A percentile compares a stretch with the other conserved stretches of the same genome.
Conservation (phyloP, 2,329 filamentous ascomycete species). For the Alternaria arbusti region DNA sequence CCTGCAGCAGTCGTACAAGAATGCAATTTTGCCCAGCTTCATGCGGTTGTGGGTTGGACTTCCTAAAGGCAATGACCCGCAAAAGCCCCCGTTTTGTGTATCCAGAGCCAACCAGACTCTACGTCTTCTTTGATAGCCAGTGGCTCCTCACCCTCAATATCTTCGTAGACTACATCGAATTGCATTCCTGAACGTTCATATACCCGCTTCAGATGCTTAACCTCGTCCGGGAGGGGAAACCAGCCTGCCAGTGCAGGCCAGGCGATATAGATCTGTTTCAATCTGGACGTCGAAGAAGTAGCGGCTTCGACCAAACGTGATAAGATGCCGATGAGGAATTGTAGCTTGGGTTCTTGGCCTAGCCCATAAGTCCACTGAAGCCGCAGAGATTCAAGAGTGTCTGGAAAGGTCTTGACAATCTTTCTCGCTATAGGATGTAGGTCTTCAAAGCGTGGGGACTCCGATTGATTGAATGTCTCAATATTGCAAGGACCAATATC, state of each 20-base stretch:
- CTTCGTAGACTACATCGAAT: background rate
- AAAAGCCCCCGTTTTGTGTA: constrained; percentile 8
- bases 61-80: background rate
- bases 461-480: background rate
- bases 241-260: constrained; percentile 3
- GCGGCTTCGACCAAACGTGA: background rate
- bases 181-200: background rate
- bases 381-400: background rate
- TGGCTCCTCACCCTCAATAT: background rate
- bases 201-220: background rate
- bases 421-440: background rate
- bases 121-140: background rate
- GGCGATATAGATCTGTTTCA: constrained; percentile 4
- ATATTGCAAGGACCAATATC: constrained; percentile 6
- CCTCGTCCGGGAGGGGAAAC: background rate
- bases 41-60: background rate
- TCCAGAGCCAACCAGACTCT: constrained; percentile 4
- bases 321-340: background rate
- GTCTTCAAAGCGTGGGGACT: background rate
- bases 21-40: background rate
- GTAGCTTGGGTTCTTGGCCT: background rate
- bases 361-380: constrained; percentile 3
- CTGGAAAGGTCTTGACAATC: background rate
- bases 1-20: background rate
- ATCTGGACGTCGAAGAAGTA: background rate